Evolutionary conservation across 768 basidiomycete species (phyloP), one percentile per base, ranked within the genome.

Genomic region (Rhizopogon salebrosus): DNA sequence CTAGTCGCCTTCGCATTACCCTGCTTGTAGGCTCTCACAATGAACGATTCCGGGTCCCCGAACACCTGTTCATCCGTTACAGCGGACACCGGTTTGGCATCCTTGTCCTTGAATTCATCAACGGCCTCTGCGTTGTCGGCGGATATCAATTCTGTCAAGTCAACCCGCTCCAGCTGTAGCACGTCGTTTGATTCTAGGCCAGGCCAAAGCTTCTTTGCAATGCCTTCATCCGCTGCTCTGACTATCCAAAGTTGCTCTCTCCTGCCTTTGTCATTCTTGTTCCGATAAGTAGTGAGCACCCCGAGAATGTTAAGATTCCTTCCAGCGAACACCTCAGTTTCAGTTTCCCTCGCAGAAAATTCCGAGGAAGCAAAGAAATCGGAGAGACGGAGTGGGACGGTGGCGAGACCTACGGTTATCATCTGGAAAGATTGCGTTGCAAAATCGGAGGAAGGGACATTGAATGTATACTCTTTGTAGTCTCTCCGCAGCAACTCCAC

Each of bases 401-500:
- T 89, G 1, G 92, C 80, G 11, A 99, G 71, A 5, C 95, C 94
- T 1, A 84, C 84, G 52, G 77, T 79, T 37, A 91, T 72, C 13
- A 2, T 7, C 11, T 29, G 11, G n/a, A 11, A 20, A 43, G 26
- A 29, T 7, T 70, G 62, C 26, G n/a, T n/a, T n/a, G n/a, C n/a
- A n/a, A n/a, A n/a, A n/a, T n/a, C n/a, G n/a, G n/a, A n/a, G n/a
- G n/a, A n/a, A n/a, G n/a, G n/a, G n/a, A 63, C 2, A 84, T 77
- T 67, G 53, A 82, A 68, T 1, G 68, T 64, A 62, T 93, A 95
- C 58, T 95, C 85, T 66, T 99, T 98, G 76, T 94, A 99, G 70
- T 99, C 97, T n/a, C 97, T 75, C 11, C 92, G 78, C 4, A 99
- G 78, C 18, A 98, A 80, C 62, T 98, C 93, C 52, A 80, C 76